Evolutionary conservation across 2,329 filamentous ascomycete species (phyloP).

Genomic region (Colletotrichum abscissum): DNA sequence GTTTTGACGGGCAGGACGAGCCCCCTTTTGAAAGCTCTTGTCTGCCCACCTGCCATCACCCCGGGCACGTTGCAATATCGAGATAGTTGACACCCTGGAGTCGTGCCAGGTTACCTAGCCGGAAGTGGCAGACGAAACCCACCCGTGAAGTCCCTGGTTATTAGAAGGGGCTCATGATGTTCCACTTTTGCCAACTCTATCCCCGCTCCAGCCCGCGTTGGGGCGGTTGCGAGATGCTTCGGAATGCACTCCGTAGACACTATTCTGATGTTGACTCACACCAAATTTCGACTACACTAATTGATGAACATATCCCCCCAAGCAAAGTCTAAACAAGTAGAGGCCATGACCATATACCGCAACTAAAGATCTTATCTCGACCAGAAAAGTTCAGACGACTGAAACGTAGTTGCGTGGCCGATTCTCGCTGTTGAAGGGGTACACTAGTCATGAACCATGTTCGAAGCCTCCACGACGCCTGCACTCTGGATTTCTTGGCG

Average conservation of each 20-base stretch:
- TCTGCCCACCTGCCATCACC: slow-evolving; percentile 5
- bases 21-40: slow-evolving; percentile 26
- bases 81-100: slow-evolving; percentile 25
- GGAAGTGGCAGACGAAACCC: slow-evolving; percentile 24
- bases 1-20: slow-evolving; percentile 15
- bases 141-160: slow-evolving; percentile 20
- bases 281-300: background rate
- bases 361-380: background rate
- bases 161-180: slow-evolving; percentile 32
- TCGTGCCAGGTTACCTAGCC: slow-evolving; percentile 15
- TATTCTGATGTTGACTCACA: background rate
- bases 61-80: slow-evolving; percentile 20
- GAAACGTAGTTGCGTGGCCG: background rate
- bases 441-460: slow-evolving; percentile 33
- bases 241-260: background rate
- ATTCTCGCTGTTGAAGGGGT: background rate
- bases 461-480: slow-evolving; percentile 5
- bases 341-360: background rate
- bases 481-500: slow-evolving; percentile 8
- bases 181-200: slow-evolving; percentile 31
- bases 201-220: slow-evolving; percentile 12
- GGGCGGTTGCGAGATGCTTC: background rate
- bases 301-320: background rate
- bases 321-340: background rate
- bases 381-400: background rate